phyloP scores from a whole-genome alignment of 495 filamentous ascomycete species.

The Beverwykella pulmonaria region DNA sequence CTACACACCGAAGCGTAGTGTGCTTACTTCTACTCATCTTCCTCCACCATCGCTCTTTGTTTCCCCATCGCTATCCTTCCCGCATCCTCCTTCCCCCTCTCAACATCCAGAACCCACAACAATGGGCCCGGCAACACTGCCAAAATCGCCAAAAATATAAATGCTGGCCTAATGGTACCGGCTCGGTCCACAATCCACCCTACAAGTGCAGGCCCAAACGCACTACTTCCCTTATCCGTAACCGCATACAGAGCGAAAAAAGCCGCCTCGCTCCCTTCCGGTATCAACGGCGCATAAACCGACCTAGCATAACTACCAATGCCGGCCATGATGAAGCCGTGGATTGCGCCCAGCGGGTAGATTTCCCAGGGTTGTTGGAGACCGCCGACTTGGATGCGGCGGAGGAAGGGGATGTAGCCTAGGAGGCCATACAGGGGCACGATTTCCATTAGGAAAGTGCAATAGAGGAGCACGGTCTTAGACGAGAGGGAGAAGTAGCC shows the following conservation, averaged over 20 bases:
- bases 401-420: conserved; percentile 40
- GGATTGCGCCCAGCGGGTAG: conserved; percentile 40
- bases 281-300: conserved; percentile 42
- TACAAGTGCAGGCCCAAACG: conserved; percentile 42
- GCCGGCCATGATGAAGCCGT: conserved; percentile 43
- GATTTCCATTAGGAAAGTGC: conserved; percentile 37
- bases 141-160: conserved; percentile 42
- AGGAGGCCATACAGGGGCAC: conserved; percentile 44
- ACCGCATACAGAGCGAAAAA: conserved; percentile 45
- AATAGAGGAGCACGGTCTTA: conserved; percentile 34
- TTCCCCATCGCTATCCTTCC: background rate
- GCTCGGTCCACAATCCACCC: conserved; percentile 40
- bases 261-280: conserved; percentile 42
- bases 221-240: conserved; percentile 43
- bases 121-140: conserved; percentile 36
- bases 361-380: conserved; percentile 44
- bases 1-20: too few relatives aligned
- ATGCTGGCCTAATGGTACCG: conserved; percentile 43
- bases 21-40: conserved; percentile 2
- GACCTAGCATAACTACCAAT: conserved; percentile 39
- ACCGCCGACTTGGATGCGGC: conserved; percentile 34
- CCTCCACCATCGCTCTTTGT: background rate
- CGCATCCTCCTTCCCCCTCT: conserved; percentile 40
- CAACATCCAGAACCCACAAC: conserved; percentile 40
- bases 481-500: conserved; percentile 19